Evolutionary conservation across 768 basidiomycete species (phyloP).

Genomic region (Amyloporia xantha): DNA sequence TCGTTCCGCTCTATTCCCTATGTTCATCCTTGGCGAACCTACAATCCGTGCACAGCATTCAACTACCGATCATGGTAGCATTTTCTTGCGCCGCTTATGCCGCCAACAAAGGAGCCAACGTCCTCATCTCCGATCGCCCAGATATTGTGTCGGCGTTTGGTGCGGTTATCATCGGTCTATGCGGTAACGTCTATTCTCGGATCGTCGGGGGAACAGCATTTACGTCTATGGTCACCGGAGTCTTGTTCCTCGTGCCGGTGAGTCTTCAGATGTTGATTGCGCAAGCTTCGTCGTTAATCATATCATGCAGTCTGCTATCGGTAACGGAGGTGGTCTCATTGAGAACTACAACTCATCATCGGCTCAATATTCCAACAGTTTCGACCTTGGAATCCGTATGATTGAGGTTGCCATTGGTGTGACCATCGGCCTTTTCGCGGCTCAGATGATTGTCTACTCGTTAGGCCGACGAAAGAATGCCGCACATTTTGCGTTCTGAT

Average conservation of each 20-base stretch:
- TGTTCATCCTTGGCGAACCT: conserved; percentile 73
- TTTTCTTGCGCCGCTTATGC: conserved; percentile 73
- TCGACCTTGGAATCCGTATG: conserved; percentile 77
- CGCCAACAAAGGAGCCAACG: conserved; percentile 57
- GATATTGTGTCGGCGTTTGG: conserved; percentile 76
- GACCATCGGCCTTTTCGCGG: conserved; percentile 77
- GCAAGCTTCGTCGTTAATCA: not conserved
- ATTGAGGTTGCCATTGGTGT: conserved; percentile 81
- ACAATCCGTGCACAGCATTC: conserved; percentile 62
- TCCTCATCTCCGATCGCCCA: conserved; percentile 56
- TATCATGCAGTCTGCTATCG: conserved; percentile 56
- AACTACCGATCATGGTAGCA: conserved; percentile 70
- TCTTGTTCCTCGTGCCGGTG: conserved; percentile 86
- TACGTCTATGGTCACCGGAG: conserved; percentile 89
- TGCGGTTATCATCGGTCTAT: conserved; percentile 69
- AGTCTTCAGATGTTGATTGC: conserved; percentile 21
- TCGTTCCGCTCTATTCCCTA: conserved; percentile 73
- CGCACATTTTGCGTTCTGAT: conserved; percentile 67
- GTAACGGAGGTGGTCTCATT: conserved; percentile 64
- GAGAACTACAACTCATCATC: conserved; percentile 54
- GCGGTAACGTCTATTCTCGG: conserved; percentile 79
- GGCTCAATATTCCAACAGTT: conserved; percentile 69
- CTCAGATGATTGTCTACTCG: conserved; percentile 74
- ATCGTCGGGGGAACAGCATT: conserved; percentile 76
- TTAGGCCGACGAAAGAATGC: conserved; percentile 68